Percentiles rank a stretch among this genome's conserved stretches.
phyloP scores from a whole-genome alignment of 371 early-diverging fungal species.

The Capillidium heterosporum region DNA sequence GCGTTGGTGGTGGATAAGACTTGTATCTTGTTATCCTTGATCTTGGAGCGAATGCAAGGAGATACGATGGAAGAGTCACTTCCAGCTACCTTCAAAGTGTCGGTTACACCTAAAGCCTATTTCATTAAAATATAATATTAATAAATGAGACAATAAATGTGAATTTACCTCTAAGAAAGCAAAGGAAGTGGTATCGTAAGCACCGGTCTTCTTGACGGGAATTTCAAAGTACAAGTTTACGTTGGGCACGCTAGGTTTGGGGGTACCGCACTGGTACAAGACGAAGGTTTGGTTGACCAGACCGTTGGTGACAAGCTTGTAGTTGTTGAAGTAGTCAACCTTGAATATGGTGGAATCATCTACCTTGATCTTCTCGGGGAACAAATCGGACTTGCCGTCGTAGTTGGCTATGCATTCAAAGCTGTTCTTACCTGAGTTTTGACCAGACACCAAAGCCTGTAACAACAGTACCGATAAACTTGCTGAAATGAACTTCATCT shows the following conservation, averaged over 20 bases:
- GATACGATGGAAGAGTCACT: conserved; percentile 36
- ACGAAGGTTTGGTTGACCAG: background rate
- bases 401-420: background rate
- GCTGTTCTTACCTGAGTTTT: too few species aligned
- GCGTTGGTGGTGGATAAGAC: conserved; percentile 17
- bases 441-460: too few species aligned
- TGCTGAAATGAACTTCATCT: too few species aligned
- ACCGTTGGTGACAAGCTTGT: background rate
- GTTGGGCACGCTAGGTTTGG: conserved; percentile 25
- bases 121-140: too few species aligned
- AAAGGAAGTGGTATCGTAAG: conserved; percentile 36
- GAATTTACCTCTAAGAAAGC: too few species aligned
- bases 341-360: background rate
- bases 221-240: conserved; percentile 28
- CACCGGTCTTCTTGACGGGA: conserved; percentile 35
- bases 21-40: conserved; percentile 14
- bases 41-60: conserved; percentile 37
- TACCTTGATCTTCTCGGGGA: background rate
- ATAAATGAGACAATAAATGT: too few species aligned
- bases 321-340: background rate
- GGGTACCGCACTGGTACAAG: conserved; percentile 51
- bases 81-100: conserved; percentile 27
- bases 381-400: background rate
- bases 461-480: too few species aligned
- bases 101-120: conserved; percentile 43